Evolutionary conservation across 2,329 filamentous ascomycete species (phyloP), one percentile per base, ranked within the genome.

Genomic region (Cadophora sp.): DNA sequence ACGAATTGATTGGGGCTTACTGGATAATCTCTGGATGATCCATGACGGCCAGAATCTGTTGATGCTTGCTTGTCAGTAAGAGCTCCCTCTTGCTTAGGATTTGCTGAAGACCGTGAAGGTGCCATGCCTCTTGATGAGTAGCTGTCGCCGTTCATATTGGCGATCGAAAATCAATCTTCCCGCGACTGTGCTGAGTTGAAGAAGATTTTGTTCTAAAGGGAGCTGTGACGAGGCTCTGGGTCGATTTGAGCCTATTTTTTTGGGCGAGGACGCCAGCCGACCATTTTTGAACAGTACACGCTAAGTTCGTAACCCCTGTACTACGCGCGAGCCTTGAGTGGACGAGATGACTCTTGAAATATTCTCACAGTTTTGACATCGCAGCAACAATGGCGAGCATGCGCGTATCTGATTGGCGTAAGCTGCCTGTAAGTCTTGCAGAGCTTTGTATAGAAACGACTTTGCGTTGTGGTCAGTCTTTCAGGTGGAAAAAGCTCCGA

Each of bases 381-480:
- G 31, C 51, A 40, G 22, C 51, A 62, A 62, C n/a, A 11, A 78
- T 78, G 76, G 71, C 68, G 16, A 76, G 70, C 67, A 46, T 77
- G 60, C 85, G 84, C 34, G 83, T 88, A n/a, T 85, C 90, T 19
- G 91, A 93, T 78, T 99, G 96, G 96, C 89, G 89, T 72, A 97
- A 92, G 82, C 82, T 99, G 73, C 94, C 96, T 27, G 83, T 97
- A 50, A 92, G 85, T 69, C 82, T 97, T 40, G 87, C 90, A 4
- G 96, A 99, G 78, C 87, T 99, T 4, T 97, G 93, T 78, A 94
- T 99, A 73, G 93, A 97, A 75, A 99, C 95, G 0, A 97, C 94
- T 0, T 83, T 99, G 40, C 90, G 95, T 70, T 99, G 96, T 79
- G 96, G 96, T 3, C 96, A 99, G 79, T 97, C 95, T 0, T 99